Percentiles rank a stretch among this genome's conserved stretches.
These are phyloP conservation scores for Ceratobasidium sp. DNA, from an alignment of 1,284 basidiomycete genomes.

Conservation along the genomic window DNA sequence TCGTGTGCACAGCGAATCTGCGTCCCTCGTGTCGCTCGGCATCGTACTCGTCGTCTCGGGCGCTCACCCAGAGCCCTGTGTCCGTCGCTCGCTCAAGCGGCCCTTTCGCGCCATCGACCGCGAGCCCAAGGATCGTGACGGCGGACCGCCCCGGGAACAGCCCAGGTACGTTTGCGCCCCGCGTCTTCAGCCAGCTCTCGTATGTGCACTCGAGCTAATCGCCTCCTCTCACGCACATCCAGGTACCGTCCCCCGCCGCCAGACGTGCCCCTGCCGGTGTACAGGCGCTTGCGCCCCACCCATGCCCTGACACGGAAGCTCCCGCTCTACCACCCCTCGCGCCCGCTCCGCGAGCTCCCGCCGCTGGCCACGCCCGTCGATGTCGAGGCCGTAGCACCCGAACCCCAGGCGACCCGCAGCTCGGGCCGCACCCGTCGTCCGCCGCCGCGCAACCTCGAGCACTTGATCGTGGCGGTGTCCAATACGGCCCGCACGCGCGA, in stretches of 20 bases:
- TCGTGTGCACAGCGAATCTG: constrained; percentile 30
- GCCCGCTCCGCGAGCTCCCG: constrained; percentile 22
- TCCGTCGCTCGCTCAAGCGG: constrained; percentile 37
- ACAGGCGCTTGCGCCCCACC: constrained; percentile 30
- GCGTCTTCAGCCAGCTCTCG: neutral
- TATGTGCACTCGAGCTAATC: neutral
- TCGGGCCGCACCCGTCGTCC: constrained; percentile 33
- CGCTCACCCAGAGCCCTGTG: constrained; percentile 16
- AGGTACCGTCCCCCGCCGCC: constrained; percentile 36
- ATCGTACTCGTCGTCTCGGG: constrained; percentile 40
- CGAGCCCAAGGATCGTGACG: constrained; percentile 30
- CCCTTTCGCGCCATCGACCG: constrained; percentile 35
- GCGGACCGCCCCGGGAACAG: constrained; percentile 31
- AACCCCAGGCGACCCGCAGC: constrained; percentile 28
- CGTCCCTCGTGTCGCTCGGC: constrained; percentile 35
- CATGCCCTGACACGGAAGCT: constrained; percentile 22
- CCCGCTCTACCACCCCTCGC: constrained; percentile 32
- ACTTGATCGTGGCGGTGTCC: constrained; percentile 35
- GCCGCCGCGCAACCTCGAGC: constrained; percentile 39
- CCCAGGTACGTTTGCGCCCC: constrained; percentile 20
- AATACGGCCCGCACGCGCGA: constrained; percentile 31
- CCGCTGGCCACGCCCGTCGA: constrained; percentile 14
- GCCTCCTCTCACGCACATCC: neutral
- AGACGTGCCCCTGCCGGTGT: constrained; percentile 11
- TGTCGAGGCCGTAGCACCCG: neutral